phyloP scores from a whole-genome alignment of 441 rosid species.

The Aleurites moluccanus region DNA sequence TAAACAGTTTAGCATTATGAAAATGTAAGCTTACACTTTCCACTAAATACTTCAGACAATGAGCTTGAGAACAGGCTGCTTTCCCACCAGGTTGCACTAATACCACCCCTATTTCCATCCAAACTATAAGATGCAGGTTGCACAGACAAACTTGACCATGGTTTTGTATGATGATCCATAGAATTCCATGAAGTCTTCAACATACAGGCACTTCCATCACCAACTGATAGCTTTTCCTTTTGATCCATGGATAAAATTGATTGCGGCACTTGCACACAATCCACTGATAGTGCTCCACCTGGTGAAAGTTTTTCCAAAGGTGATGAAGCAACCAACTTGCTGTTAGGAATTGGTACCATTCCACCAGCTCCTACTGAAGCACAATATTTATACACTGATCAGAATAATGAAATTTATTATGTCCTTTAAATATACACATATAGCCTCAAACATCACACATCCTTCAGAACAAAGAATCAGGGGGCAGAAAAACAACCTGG shows the following conservation, averaged over 20 bases:
- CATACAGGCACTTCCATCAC: conserved; percentile 35
- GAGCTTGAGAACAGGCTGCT: conserved; percentile 77
- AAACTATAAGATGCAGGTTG: conserved; percentile 32
- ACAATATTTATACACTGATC: conserved; percentile 19
- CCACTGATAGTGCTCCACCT: conserved; percentile 22
- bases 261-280: conserved; percentile 36
- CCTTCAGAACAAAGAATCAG: not conserved
- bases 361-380: conserved; percentile 34
- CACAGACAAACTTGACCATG: conserved; percentile 34
- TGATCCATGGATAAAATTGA: conserved; percentile 36
- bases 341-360: conserved; percentile 25
- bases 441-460: not conserved
- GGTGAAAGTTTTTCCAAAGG: conserved; percentile 36
- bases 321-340: conserved; percentile 45
- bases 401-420: conserved; percentile 8
- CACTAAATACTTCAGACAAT: conserved; percentile 53
- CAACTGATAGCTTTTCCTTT: conserved; percentile 34
- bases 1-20: not conserved
- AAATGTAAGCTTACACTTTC: conserved; percentile 48
- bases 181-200: conserved; percentile 37
- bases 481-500: not conserved
- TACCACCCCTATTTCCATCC: conserved; percentile 31
- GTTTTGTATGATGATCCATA: conserved; percentile 34
- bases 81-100: conserved; percentile 45
- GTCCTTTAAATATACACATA: too few species aligned